Percentiles rank a stretch among this genome's conserved stretches.
phyloP scores from a whole-genome alignment of 2,329 filamentous ascomycete genomes.

The Didymella glomerata region DNA sequence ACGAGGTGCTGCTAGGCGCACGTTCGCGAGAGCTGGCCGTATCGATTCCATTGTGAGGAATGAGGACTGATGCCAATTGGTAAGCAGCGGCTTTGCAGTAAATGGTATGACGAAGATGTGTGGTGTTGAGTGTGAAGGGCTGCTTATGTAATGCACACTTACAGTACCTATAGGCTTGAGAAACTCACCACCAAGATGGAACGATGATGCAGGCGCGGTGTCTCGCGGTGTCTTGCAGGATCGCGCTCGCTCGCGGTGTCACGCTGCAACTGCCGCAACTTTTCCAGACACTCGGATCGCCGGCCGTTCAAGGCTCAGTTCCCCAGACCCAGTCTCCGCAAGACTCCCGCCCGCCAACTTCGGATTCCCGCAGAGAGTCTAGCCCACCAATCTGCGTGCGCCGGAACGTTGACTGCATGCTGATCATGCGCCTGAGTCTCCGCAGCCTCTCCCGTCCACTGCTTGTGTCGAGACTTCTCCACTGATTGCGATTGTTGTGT shows the following conservation, averaged over 20 bases:
- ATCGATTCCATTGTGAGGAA: constrained; percentile 22
- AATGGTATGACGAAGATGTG: not conserved
- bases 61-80: not conserved
- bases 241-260: constrained; percentile 9
- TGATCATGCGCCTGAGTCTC: constrained; percentile 35
- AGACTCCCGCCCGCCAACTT: constrained; percentile 7
- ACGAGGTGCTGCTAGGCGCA: constrained; percentile 30
- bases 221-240: not conserved
- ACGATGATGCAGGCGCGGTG: not conserved
- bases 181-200: constrained; percentile 1
- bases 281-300: constrained; percentile 13
- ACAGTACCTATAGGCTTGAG: not conserved
- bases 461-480: constrained; percentile 22
- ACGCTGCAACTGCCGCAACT: constrained; percentile 2
- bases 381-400: constrained; percentile 18
- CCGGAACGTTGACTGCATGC: constrained; percentile 16
- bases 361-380: constrained; percentile 4
- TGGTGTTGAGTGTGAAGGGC: not conserved
- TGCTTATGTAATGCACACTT: not conserved
- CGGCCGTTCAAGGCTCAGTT: not conserved
- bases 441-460: constrained; percentile 19
- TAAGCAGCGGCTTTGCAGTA: constrained; percentile 1
- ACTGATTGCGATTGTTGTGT: constrained; percentile 1
- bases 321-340: constrained; percentile 13
- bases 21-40: constrained; percentile 37